phyloP scores from a whole-genome alignment of 192 early-diverging fungal genomes.

The Umbelopsis sp. region DNA sequence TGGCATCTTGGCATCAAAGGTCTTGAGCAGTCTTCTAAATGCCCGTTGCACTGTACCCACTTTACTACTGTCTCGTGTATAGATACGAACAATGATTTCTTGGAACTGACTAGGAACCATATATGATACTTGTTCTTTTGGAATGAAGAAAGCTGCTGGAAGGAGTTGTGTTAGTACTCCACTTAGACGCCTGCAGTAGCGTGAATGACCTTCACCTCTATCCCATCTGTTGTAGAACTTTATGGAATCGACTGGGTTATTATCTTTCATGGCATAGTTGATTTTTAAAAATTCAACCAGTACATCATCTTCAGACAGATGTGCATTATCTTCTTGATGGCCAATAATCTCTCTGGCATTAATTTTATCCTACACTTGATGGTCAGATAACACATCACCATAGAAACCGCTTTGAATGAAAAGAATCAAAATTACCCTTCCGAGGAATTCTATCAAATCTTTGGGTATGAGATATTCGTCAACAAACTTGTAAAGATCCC shows the following conservation, averaged over 20 bases:
- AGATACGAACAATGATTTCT: conserved; percentile 73
- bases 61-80: conserved; percentile 57
- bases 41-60: conserved; percentile 46
- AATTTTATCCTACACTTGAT: conserved; percentile 37
- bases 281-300: conserved; percentile 72
- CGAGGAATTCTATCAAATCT: conserved; percentile 43
- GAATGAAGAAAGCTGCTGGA: conserved; percentile 62
- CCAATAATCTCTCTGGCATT: conserved; percentile 63
- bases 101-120: conserved; percentile 70
- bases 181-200: background rate
- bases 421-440: conserved; percentile 37
- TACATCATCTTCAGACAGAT: conserved; percentile 70
- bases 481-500: conserved; percentile 88
- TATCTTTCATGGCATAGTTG: conserved; percentile 83
- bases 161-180: background rate
- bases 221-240: conserved; percentile 77
- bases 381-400: background rate
- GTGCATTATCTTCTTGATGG: conserved; percentile 60
- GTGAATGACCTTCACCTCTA: conserved; percentile 27
- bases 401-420: conserved; percentile 4
- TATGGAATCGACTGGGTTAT: conserved; percentile 86
- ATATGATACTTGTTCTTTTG: conserved; percentile 71
- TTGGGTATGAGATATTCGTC: conserved; percentile 72
- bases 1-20: background rate
- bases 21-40: conserved; percentile 29